These are phyloP conservation scores for Lentinula lateritia DNA, from an alignment of 768 basidiomycete species.

Conservation along the genomic window DNA sequence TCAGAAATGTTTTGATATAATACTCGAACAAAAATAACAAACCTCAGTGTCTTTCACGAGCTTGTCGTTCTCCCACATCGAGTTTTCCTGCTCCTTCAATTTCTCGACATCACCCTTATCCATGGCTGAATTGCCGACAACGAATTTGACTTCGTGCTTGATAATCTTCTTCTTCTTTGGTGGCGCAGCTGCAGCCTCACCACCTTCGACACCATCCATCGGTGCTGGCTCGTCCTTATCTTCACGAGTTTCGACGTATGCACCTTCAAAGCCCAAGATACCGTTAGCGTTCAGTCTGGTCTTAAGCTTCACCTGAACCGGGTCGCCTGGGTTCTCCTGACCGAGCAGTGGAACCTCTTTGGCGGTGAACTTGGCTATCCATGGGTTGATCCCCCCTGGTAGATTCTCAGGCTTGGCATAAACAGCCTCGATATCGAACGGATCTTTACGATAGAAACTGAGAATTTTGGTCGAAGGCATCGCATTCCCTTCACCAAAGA, in stretches of 20 bases:
- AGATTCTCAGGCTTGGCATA: constrained; percentile 72
- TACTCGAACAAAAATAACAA: constrained; percentile 17
- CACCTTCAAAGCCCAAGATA: constrained; percentile 77
- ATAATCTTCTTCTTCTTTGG: constrained; percentile 85
- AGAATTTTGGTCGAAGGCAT: constrained; percentile 94
- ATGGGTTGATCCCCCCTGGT: constrained; percentile 80
- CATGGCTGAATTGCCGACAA: constrained; percentile 58
- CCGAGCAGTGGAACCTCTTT: constrained; percentile 60
- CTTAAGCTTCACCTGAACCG: constrained; percentile 85
- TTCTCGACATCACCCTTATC: constrained; percentile 60
- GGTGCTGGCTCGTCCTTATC: constrained; percentile 61
- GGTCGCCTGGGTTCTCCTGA: constrained; percentile 57
- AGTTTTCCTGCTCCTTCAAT: constrained; percentile 74
- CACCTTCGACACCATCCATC: constrained; percentile 25
- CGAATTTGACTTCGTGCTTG: constrained; percentile 79
- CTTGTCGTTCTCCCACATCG: constrained; percentile 90
- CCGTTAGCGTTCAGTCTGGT: constrained; percentile 84
- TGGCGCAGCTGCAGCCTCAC: constrained; percentile 40
- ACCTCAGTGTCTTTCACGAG: constrained; percentile 98
- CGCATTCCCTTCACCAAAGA: constrained; percentile 81
- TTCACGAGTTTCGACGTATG: constrained; percentile 80
- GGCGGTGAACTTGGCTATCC: constrained; percentile 76
- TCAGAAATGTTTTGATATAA: neutral
- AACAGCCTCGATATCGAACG: constrained; percentile 83
- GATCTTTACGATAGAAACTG: constrained; percentile 85